Evolutionary conservation across 140 eudicot genomes (phyloP), one percentile per base, ranked within the genome.

Genomic region (Flaveria floridana): DNA sequence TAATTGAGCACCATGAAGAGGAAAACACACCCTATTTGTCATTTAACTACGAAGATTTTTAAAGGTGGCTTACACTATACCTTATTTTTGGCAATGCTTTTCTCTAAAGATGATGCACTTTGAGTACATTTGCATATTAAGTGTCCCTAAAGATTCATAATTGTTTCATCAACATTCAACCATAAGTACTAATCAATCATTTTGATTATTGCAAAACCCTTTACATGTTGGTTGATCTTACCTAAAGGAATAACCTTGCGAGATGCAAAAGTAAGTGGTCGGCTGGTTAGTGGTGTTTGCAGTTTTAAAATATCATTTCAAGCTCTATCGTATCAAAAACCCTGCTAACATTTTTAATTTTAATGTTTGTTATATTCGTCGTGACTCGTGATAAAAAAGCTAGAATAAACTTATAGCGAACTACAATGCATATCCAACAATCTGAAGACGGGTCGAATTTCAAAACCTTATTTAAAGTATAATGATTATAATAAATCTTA

Each of bases 61-160:
- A 79, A 78, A 80, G 71, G 64, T 58, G 84, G 76, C 80, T 80
- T 80, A 59, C 80, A 58, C 68, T 47, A 58, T 74, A 80, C 84
- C 76, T 44, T 75, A 73, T 65, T 55, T 74, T 74, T 28, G 50
- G 72, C 68, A 48, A 64, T 72, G 56, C 65, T 78, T 71, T 68
- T 78, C 71, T 51, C 25, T 30, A 62, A 71, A 57, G 75, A 73
- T 73, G 83, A 73, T 74, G 72, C 80, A 74, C 84, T 80, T 80
- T 80, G 84, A 74, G 84, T 80, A 64, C 67, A 44, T 75, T 67
- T 75, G 80, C 72, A 80, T 75, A 68, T 80, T 58, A 80, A 80
- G 80, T 80, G 84, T 74, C 76, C 68, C 80, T 59, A 80, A 80
- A 80, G 80, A 68, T 37, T 80, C 80, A 80, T 80, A 59, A 74